Evolutionary conservation across 305 asterid genomes (phyloP).

Genomic region (Fraxinus xanthoxyloides): DNA sequence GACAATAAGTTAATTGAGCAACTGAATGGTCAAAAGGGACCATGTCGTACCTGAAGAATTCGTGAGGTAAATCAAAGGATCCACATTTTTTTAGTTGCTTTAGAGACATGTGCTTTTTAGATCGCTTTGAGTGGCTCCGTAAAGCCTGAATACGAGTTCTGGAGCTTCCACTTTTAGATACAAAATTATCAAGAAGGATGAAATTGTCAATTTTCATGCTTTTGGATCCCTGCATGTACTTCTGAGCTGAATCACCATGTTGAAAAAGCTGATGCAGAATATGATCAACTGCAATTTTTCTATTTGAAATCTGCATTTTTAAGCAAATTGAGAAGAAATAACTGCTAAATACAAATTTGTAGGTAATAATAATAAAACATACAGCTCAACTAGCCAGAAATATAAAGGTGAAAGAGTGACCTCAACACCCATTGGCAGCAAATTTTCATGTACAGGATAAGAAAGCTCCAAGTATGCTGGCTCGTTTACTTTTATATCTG

Average conservation of each 20-base stretch:
- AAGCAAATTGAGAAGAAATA: background rate
- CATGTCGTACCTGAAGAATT: slow-evolving; percentile 55
- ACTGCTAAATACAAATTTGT: background rate
- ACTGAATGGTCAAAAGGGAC: background rate
- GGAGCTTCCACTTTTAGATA: slow-evolving; percentile 43
- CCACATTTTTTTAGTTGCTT: slow-evolving; percentile 68
- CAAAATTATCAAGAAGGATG: slow-evolving; percentile 82
- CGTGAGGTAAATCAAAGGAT: slow-evolving; percentile 54
- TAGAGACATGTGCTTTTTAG: slow-evolving; percentile 69
- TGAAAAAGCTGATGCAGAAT: slow-evolving; percentile 77
- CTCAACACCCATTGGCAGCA: slow-evolving; percentile 47
- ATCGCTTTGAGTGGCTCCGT: slow-evolving; percentile 55
- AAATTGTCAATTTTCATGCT: slow-evolving; percentile 65
- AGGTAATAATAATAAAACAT: background rate
- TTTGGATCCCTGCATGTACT: slow-evolving; percentile 75
- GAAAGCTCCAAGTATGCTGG: slow-evolving; percentile 67
- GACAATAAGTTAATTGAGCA: background rate
- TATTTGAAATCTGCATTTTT: slow-evolving; percentile 44
- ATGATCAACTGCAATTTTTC: slow-evolving; percentile 42
- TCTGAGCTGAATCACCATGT: slow-evolving; percentile 82
- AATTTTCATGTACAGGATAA: slow-evolving; percentile 53
- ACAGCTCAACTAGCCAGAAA: slow-evolving; percentile 9
- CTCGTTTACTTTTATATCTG: slow-evolving; percentile 48
- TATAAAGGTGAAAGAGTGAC: slow-evolving; percentile 33
- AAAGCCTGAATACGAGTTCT: slow-evolving; percentile 32